These are phyloP conservation scores for Teunomyces kruisii DNA, from an alignment of 805 yeast species.

Conservation along the genomic window DNA sequence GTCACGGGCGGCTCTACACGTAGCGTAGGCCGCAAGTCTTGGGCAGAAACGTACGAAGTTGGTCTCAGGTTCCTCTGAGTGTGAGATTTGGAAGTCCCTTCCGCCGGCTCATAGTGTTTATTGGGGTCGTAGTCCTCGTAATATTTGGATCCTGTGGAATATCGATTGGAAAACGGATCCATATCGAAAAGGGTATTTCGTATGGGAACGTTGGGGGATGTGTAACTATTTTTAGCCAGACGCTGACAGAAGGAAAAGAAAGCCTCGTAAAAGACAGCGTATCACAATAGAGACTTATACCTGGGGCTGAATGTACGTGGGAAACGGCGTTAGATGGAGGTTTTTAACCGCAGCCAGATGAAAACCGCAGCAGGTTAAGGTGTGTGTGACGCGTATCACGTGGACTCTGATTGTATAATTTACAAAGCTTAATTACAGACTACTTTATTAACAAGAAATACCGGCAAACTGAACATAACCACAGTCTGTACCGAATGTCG, in stretches of 20 bases:
- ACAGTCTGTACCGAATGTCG: no score
- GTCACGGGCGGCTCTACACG: not conserved
- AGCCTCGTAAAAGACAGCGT: not conserved
- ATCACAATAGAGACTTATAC: not conserved
- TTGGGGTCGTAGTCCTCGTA: conserved; percentile 13
- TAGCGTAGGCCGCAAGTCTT: not conserved
- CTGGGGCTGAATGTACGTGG: not conserved
- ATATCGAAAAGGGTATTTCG: not conserved
- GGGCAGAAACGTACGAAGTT: not conserved
- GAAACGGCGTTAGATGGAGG: not conserved
- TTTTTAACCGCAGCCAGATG: not conserved
- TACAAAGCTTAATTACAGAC: no score
- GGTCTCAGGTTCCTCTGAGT: not conserved
- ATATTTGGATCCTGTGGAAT: not conserved
- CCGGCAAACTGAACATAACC: no score
- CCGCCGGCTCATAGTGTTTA: conserved; percentile 10
- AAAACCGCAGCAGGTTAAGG: no score
- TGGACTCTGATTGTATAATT: no score
- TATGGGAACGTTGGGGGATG: not conserved
- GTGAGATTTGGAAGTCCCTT: not conserved
- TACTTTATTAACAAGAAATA: no score
- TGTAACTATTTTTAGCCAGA: not conserved
- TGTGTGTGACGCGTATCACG: no score
- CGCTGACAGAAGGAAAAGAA: not conserved
- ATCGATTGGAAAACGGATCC: conserved; percentile 2